A percentile compares a stretch with the other conserved stretches of the same genome.
phyloP scores from a whole-genome alignment of 192 early-diverging fungal species.

The Mortierella claussenii region DNA sequence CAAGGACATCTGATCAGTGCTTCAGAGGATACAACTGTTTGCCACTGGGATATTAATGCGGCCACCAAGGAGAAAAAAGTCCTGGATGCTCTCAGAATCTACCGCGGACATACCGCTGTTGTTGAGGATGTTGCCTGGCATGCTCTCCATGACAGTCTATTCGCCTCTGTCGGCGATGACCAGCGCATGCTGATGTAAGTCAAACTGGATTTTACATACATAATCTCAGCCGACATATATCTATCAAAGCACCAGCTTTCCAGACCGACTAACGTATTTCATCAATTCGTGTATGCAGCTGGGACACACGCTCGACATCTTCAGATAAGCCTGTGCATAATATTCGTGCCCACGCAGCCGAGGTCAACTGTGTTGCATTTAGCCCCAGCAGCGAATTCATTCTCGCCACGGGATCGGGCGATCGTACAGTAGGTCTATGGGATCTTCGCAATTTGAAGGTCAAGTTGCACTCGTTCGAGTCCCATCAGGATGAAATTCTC shows the following conservation, averaged over 20 bases:
- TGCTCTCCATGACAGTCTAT: slow-evolving; percentile 80
- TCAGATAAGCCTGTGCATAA: slow-evolving; percentile 72
- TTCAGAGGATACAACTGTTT: slow-evolving; percentile 91
- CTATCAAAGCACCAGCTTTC: no score
- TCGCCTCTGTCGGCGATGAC: slow-evolving; percentile 98
- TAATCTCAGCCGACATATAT: background rate
- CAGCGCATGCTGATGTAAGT: slow-evolving; percentile 87
- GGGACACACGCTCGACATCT: slow-evolving; percentile 89
- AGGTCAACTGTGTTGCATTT: slow-evolving; percentile 96
- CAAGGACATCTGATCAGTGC: slow-evolving; percentile 90
- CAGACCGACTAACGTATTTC: no score
- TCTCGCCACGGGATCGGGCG: slow-evolving; percentile 93
- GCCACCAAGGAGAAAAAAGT: slow-evolving; percentile 78
- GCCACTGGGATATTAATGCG: slow-evolving; percentile 91
- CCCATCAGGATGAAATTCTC: slow-evolving; percentile 91
- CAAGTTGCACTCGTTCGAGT: slow-evolving; percentile 87
- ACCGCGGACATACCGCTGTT: slow-evolving; percentile 86
- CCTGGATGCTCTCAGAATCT: slow-evolving; percentile 83
- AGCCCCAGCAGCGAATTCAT: slow-evolving; percentile 91
- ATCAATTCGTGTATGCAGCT: slow-evolving; percentile 59
- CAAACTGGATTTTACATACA: background rate
- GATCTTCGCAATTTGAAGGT: slow-evolving; percentile 92
- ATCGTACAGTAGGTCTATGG: slow-evolving; percentile 95
- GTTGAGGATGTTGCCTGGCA: slow-evolving; percentile 99
- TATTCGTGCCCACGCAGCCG: slow-evolving; percentile 86